phyloP scores from a whole-genome alignment of 768 basidiomycete genomes.

The Suillus lakei region DNA sequence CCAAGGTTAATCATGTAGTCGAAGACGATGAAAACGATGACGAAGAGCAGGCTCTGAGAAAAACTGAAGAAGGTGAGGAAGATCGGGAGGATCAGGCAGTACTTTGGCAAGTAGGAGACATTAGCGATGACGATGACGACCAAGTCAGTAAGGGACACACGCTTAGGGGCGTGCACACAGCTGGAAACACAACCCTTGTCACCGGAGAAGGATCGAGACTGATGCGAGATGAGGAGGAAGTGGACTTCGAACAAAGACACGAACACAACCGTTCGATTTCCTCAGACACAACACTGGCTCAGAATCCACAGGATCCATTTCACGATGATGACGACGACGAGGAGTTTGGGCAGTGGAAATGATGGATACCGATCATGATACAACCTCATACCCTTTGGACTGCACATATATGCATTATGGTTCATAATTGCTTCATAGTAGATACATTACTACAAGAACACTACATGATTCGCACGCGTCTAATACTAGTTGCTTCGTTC shows the following conservation, averaged over 20 bases:
- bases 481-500: background rate
- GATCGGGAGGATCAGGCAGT: conserved; percentile 35
- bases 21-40: conserved; percentile 35
- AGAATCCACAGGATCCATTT: conserved; percentile 18
- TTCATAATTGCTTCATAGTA: conserved; percentile 5
- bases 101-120: conserved; percentile 77
- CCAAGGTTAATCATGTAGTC: conserved; percentile 17
- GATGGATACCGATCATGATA: conserved; percentile 15
- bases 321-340: conserved; percentile 29
- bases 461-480: background rate
- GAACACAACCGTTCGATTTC: conserved; percentile 39
- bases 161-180: conserved; percentile 22
- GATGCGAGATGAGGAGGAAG: conserved; percentile 40
- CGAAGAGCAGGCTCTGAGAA: conserved; percentile 43
- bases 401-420: background rate
- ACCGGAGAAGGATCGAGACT: conserved; percentile 48
- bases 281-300: conserved; percentile 41
- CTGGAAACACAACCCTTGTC: conserved; percentile 14
- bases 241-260: conserved; percentile 37
- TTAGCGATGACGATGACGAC: conserved; percentile 68
- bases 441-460: background rate
- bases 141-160: conserved; percentile 41
- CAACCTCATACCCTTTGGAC: background rate
- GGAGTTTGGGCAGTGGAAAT: conserved; percentile 41
- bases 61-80: conserved; percentile 44